Conservation (phyloP, 257 asterid genomes). For the Cynanchum wilfordii region DNA sequence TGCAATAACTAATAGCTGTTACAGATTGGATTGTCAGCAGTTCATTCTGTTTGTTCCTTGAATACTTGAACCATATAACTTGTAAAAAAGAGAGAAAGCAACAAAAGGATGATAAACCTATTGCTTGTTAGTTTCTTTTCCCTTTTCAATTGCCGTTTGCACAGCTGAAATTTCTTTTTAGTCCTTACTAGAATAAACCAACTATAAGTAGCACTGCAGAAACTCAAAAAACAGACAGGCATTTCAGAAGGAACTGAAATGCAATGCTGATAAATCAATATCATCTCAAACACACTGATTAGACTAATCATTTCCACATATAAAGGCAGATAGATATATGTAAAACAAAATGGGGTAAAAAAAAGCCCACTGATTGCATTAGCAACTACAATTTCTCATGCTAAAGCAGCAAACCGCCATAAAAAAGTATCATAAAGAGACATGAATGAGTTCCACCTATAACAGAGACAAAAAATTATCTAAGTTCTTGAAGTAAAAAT, state of each 20-base stretch:
- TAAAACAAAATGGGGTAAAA: background rate
- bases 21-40: background rate
- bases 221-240: background rate
- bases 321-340: background rate
- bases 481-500: conserved; percentile 15
- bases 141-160: background rate
- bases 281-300: background rate
- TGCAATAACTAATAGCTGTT: background rate
- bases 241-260: background rate
- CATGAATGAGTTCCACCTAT: background rate
- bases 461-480: conserved; percentile 7
- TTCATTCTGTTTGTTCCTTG: background rate
- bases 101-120: background rate
- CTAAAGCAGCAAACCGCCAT: background rate
- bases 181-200: background rate
- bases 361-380: background rate
- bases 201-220: conserved; percentile 1
- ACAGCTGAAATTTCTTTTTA: background rate
- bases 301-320: background rate
- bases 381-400: background rate
- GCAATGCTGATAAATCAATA: background rate
- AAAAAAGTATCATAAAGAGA: background rate
- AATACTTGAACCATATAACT: background rate
- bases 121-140: background rate
- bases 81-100: background rate